phyloP scores from a whole-genome alignment of 2,329 filamentous ascomycete species.

The Laburnicola sp. region DNA sequence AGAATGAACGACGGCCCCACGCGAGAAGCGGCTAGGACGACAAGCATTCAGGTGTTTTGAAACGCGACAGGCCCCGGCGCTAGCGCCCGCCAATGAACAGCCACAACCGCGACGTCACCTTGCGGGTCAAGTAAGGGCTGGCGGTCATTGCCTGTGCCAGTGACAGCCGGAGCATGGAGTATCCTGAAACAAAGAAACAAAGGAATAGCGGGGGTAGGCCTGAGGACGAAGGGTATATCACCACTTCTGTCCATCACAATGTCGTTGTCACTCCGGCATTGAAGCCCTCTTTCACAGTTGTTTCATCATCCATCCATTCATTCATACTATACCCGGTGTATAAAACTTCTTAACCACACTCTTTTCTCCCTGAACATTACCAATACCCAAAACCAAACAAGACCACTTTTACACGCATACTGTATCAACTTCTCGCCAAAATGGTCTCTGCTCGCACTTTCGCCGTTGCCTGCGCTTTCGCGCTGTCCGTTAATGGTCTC shows the following conservation, averaged over 20 bases:
- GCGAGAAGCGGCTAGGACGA: too few relatives aligned
- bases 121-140: conserved; percentile 5
- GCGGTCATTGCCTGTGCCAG: conserved; percentile 3
- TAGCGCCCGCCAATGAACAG: conserved; percentile 22
- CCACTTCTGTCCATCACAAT: too few relatives aligned
- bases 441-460: conserved; percentile 32
- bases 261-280: too few relatives aligned
- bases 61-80: conserved; percentile 14
- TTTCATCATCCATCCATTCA: too few relatives aligned
- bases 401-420: background rate
- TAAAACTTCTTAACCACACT: too few relatives aligned
- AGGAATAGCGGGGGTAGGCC: background rate
- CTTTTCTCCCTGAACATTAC: background rate
- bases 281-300: too few relatives aligned
- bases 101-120: conserved; percentile 16
- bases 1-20: too few relatives aligned
- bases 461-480: conserved; percentile 28
- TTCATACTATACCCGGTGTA: too few relatives aligned
- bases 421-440: conserved; percentile 14
- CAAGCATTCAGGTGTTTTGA: conserved; percentile 22
- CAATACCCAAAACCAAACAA: background rate
- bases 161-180: background rate
- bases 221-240: too few relatives aligned
- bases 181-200: background rate
- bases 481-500: conserved; percentile 45